These are phyloP conservation scores for Ambispora gerdemannii DNA, from an alignment of 192 early-diverging fungal species.

Conservation along the genomic window DNA sequence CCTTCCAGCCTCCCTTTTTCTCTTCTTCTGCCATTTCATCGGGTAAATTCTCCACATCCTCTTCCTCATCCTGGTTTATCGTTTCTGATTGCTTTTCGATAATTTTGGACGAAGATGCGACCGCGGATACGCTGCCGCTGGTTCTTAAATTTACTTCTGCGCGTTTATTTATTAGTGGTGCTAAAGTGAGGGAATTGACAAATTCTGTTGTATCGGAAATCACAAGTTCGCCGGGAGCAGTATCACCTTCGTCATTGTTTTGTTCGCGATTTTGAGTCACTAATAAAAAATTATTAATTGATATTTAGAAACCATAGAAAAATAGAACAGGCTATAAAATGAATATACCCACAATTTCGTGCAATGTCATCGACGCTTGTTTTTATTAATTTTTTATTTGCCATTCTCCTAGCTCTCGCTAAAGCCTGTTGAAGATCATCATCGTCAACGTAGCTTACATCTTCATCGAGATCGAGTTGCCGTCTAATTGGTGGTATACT, in stretches of 20 bases:
- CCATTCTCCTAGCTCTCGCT: slow-evolving; percentile 66
- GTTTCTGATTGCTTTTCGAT: slow-evolving; percentile 30
- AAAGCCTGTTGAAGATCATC: slow-evolving; percentile 88
- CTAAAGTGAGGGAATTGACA: slow-evolving; percentile 60
- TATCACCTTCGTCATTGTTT: slow-evolving; percentile 46
- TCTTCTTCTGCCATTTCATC: slow-evolving; percentile 19
- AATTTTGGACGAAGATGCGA: not conserved
- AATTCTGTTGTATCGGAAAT: slow-evolving; percentile 89
- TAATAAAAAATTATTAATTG: slow-evolving; percentile 28
- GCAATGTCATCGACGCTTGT: slow-evolving; percentile 63
- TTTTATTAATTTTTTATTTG: slow-evolving; percentile 50
- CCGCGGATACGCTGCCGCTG: no score
- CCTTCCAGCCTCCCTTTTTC: slow-evolving; percentile 31
- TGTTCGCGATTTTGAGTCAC: slow-evolving; percentile 37
- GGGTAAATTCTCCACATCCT: slow-evolving; percentile 17
- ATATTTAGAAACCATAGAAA: not conserved
- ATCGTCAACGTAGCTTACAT: slow-evolving; percentile 90
- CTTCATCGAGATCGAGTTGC: slow-evolving; percentile 25
- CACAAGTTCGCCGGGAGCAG: slow-evolving; percentile 48
- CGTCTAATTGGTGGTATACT: slow-evolving; percentile 7
- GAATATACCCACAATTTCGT: slow-evolving; percentile 41
- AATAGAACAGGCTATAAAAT: slow-evolving; percentile 25
- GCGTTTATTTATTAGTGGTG: slow-evolving; percentile 32
- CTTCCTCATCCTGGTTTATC: slow-evolving; percentile 31
- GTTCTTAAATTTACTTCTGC: slow-evolving; percentile 9